Conservation (phyloP, 257 asterid genomes). For the Nicotiana tomentosiformis region DNA sequence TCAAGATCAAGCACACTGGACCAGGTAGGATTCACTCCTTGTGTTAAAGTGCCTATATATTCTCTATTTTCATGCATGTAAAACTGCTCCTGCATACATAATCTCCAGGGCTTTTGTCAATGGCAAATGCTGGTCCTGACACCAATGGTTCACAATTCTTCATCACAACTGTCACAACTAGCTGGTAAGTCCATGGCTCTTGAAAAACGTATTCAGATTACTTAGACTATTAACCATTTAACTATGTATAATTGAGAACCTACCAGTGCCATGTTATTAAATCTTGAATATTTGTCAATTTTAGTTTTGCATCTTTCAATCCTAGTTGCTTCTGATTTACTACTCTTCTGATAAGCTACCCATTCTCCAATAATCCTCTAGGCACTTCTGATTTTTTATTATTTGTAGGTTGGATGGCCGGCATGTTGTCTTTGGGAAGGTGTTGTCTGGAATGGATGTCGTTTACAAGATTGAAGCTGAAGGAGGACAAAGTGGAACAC, state of each 20-base stretch:
- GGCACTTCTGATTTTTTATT: background rate
- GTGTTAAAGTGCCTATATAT: background rate
- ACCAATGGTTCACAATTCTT: slow-evolving; percentile 97
- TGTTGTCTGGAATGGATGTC: slow-evolving; percentile 91
- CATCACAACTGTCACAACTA: slow-evolving; percentile 98
- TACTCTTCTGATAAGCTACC: background rate
- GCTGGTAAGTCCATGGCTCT: slow-evolving; percentile 49
- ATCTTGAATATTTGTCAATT: background rate
- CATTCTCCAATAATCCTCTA: background rate
- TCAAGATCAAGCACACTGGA: slow-evolving; percentile 90
- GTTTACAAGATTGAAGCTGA: slow-evolving; percentile 97
- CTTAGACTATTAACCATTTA: background rate
- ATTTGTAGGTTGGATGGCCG: slow-evolving; percentile 77
- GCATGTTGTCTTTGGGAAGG: slow-evolving; percentile 93
- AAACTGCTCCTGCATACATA: background rate
- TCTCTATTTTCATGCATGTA: background rate
- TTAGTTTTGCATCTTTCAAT: background rate
- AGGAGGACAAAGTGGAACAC: slow-evolving; percentile 77
- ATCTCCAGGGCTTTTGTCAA: slow-evolving; percentile 61
- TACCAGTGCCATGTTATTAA: background rate
- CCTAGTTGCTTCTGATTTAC: background rate
- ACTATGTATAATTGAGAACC: background rate
- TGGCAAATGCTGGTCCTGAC: slow-evolving; percentile 91
- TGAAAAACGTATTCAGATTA: background rate
- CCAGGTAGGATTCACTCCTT: slow-evolving; percentile 52